Evolutionary conservation across 192 early-diverging fungal species (phyloP).

Genomic region (Linderina pennispora): DNA sequence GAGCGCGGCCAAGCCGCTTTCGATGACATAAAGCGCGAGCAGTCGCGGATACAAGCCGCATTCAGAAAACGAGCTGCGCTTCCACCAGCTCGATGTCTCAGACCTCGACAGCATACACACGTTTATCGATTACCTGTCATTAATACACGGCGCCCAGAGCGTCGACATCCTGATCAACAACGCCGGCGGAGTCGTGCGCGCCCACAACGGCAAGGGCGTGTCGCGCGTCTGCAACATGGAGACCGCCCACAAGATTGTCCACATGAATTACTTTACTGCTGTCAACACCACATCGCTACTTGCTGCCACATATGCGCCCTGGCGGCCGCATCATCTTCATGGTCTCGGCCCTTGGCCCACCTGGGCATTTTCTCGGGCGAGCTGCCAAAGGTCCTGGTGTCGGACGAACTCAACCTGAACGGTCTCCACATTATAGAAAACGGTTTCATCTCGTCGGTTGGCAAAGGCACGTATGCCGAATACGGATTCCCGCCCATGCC

Average conservation of each 20-base stretch:
- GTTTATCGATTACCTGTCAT: conserved; percentile 33
- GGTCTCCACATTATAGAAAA: conserved; percentile 42
- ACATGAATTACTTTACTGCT: conserved; percentile 38
- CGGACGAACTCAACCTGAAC: conserved; percentile 21
- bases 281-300: conserved; percentile 23
- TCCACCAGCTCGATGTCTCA: conserved; percentile 43
- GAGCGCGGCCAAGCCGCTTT: conserved; percentile 36
- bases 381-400: conserved; percentile 32
- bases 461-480: conserved; percentile 22
- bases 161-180: conserved; percentile 44
- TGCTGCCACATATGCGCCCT: conserved; percentile 30
- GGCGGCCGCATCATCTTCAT: conserved; percentile 30
- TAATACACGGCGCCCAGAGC: conserved; percentile 36
- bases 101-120: conserved; percentile 16
- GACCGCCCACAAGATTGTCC: conserved; percentile 21
- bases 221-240: conserved; percentile 26
- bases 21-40: conserved; percentile 34
- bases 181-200: conserved; percentile 30
- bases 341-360: conserved; percentile 40
- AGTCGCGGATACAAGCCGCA: conserved; percentile 1
- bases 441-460: conserved; percentile 39
- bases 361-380: conserved; percentile 46
- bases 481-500: conserved; percentile 47
- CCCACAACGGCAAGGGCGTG: background rate
- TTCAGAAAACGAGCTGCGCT: conserved; percentile 32